Percentiles rank a stretch among this genome's conserved stretches.
These are phyloP conservation scores for Ophiostoma novo-ulmi DNA, from an alignment of 2,329 filamentous ascomycete genomes.

Conservation along the genomic window DNA sequence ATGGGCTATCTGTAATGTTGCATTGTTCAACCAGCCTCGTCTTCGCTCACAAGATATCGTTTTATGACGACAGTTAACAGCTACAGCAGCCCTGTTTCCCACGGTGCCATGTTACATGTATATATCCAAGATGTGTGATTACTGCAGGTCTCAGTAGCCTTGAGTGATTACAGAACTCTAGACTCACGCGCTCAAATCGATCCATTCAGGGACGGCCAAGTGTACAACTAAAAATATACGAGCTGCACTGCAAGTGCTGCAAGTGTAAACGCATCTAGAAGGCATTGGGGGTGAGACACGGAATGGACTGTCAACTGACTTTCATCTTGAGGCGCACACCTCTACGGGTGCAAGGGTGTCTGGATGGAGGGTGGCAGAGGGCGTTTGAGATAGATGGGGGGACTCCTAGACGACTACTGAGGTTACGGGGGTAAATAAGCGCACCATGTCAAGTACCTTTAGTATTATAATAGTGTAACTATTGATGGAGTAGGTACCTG, in stretches of 20 bases:
- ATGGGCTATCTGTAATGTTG: not conserved
- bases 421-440: no score
- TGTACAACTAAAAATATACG: not conserved
- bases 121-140: not conserved
- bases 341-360: not conserved
- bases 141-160: not conserved
- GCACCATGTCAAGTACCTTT: no score
- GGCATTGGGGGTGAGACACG: not conserved
- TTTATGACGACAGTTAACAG: no score
- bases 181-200: not conserved
- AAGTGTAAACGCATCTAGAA: not conserved
- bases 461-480: no score
- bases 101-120: not conserved
- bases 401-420: no score
- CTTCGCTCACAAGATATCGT: not conserved
- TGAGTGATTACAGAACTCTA: not conserved
- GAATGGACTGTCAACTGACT: slow-evolving; percentile 13
- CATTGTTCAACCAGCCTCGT: not conserved
- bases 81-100: not conserved
- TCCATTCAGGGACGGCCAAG: slow-evolving; percentile 12
- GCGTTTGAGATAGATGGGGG: not conserved
- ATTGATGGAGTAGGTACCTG: no score
- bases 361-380: not conserved
- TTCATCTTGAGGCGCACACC: not conserved
- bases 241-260: not conserved